A percentile compares a stretch with the other conserved stretches of the same genome.
Conservation (phyloP, 495 filamentous ascomycete species). For the Platismatia glauca region DNA sequence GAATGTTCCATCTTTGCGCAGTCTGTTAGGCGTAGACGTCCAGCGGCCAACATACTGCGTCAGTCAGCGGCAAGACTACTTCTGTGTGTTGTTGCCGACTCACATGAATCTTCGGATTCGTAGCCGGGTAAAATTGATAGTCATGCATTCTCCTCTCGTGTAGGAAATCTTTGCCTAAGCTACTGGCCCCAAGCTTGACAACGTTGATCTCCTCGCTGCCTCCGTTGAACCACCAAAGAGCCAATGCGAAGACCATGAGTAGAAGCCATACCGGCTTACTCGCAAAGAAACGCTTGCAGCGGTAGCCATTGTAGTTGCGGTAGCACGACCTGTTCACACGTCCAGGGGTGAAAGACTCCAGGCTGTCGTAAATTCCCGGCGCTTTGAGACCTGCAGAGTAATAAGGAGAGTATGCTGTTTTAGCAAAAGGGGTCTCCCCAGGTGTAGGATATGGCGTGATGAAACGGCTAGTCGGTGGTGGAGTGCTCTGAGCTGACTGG, state of each 20-base stretch:
- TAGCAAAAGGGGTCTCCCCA: constrained; percentile 20
- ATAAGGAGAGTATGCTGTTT: constrained; percentile 26
- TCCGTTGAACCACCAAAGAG: constrained; percentile 24
- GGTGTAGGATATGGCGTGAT: constrained; percentile 19
- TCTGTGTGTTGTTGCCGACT: not conserved
- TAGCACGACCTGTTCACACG: constrained; percentile 11
- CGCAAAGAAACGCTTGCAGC: constrained; percentile 12
- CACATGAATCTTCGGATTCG: constrained; percentile 30
- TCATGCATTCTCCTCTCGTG: constrained; percentile 23
- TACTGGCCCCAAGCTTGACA: constrained; percentile 19
- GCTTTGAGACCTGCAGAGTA: constrained; percentile 22
- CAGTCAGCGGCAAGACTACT: not conserved
- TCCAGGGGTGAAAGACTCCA: constrained; percentile 11
- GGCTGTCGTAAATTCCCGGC: constrained; percentile 17
- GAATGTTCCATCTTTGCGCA: constrained; percentile 31
- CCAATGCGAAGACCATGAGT: constrained; percentile 17
- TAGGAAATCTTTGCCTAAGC: constrained; percentile 23
- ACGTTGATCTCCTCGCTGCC: constrained; percentile 22
- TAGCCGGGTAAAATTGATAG: constrained; percentile 28
- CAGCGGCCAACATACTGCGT: constrained; percentile 30
- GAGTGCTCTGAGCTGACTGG: constrained; percentile 12
- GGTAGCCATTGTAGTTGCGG: constrained; percentile 11
- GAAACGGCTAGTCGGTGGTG: constrained; percentile 13
- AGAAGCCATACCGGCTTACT: constrained; percentile 22
- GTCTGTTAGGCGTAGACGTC: constrained; percentile 30